These are phyloP conservation scores for Huntiella omanensis DNA, from an alignment of 2,329 filamentous ascomycete genomes.

Conservation along the genomic window DNA sequence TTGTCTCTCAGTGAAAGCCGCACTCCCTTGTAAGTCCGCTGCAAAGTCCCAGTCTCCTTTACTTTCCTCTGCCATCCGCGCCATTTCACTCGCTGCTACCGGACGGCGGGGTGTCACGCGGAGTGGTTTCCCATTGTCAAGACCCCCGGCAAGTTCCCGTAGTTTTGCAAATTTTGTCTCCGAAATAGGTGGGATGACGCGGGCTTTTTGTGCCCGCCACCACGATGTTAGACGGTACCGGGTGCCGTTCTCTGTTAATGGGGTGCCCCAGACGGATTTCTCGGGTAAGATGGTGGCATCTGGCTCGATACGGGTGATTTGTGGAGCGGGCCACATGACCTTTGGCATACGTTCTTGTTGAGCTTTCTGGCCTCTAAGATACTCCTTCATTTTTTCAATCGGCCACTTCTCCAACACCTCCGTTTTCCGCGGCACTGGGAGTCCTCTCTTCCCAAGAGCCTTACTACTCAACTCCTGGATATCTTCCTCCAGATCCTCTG, in stretches of 20 bases:
- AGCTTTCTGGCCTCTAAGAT: constrained; percentile 24
- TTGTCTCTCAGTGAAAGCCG: constrained; percentile 5
- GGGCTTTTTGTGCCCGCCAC: constrained; percentile 27
- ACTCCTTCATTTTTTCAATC: constrained; percentile 22
- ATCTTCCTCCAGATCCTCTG: constrained; percentile 22
- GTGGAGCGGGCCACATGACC: constrained; percentile 16
- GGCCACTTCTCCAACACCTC: constrained; percentile 32
- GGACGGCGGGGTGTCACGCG: constrained; percentile 3
- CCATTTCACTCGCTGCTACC: background rate
- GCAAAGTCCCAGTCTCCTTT: constrained; percentile 5
- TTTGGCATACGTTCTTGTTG: constrained; percentile 16
- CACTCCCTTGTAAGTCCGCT: constrained; percentile 1
- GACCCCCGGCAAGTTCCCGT: constrained; percentile 5
- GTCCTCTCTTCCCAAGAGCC: background rate
- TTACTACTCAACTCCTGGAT: constrained; percentile 8
- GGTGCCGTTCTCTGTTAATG: constrained; percentile 12
- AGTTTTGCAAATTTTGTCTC: constrained; percentile 4
- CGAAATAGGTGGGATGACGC: constrained; percentile 25
- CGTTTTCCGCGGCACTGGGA: constrained; percentile 7
- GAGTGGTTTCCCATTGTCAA: constrained; percentile 7
- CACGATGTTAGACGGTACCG: constrained; percentile 16
- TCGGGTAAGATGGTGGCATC: constrained; percentile 19
- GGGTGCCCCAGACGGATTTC: constrained; percentile 31
- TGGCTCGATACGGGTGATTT: constrained; percentile 17
- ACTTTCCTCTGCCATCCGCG: background rate